These are phyloP conservation scores for Glaciozyma martinii DNA, from an alignment of 768 basidiomycete genomes.

Conservation along the genomic window DNA sequence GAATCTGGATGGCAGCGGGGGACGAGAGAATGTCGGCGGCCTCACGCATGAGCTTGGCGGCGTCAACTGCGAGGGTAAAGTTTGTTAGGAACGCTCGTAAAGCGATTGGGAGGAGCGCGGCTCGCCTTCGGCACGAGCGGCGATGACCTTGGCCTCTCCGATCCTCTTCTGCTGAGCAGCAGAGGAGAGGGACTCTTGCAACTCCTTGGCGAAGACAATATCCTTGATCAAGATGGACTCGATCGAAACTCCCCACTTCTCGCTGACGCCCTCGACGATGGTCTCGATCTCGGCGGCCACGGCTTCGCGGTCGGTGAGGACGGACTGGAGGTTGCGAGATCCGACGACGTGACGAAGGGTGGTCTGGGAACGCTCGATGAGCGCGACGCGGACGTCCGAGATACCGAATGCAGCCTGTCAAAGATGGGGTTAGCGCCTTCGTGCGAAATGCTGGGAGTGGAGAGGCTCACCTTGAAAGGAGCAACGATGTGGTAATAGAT, in stretches of 20 bases:
- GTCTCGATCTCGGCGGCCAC: slow-evolving; percentile 95
- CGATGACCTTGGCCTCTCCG: slow-evolving; percentile 93
- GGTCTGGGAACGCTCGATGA: slow-evolving; percentile 79
- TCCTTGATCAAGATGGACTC: slow-evolving; percentile 42
- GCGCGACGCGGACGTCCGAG: slow-evolving; percentile 73
- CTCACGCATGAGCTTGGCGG: slow-evolving; percentile 90
- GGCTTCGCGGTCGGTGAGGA: slow-evolving; percentile 93
- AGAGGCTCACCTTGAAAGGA: slow-evolving; percentile 7
- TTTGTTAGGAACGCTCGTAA: neutral
- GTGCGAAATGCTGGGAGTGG: neutral
- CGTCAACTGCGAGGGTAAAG: slow-evolving; percentile 59
- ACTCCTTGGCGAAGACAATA: slow-evolving; percentile 83
- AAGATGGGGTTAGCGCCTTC: slow-evolving; percentile 37
- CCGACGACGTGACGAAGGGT: slow-evolving; percentile 97
- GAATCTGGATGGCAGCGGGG: slow-evolving; percentile 87
- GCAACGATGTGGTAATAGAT: slow-evolving; percentile 60
- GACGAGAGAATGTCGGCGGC: slow-evolving; percentile 73
- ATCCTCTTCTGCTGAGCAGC: slow-evolving; percentile 96
- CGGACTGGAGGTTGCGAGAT: slow-evolving; percentile 84
- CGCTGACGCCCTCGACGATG: slow-evolving; percentile 60
- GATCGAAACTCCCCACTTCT: slow-evolving; percentile 80
- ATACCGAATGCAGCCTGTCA: slow-evolving; percentile 84
- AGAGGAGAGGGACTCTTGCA: slow-evolving; percentile 81
- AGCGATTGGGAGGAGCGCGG: neutral
- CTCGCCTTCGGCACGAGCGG: slow-evolving; percentile 58